Percentiles rank a stretch among this genome's conserved stretches.
These are phyloP conservation scores for Yamadazyma diospyri DNA, from an alignment of 1,139 yeast genomes.

Conservation along the genomic window DNA sequence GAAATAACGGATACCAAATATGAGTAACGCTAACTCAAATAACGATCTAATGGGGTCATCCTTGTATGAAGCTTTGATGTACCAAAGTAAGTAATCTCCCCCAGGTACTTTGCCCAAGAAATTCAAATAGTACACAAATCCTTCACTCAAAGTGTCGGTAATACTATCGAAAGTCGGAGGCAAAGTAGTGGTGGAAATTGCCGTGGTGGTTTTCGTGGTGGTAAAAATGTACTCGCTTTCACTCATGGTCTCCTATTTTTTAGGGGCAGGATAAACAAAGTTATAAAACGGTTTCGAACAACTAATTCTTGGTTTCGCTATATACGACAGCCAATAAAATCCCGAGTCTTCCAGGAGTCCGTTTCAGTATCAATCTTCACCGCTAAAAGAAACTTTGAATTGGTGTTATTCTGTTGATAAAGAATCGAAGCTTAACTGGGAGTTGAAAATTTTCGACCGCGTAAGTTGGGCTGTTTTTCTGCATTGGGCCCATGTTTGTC, in stretches of 20 bases:
- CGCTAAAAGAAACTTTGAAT: no score
- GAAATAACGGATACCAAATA: constrained; percentile 87
- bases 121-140: constrained; percentile 35
- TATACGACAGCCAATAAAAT: no score
- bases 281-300: not conserved
- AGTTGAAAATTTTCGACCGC: constrained; percentile 3
- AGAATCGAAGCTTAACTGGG: no score
- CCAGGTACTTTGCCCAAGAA: constrained; percentile 63
- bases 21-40: constrained; percentile 69
- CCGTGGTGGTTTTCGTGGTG: constrained; percentile 21
- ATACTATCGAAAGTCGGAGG: constrained; percentile 42
- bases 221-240: constrained; percentile 16
- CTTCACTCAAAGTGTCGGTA: constrained; percentile 30
- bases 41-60: constrained; percentile 91
- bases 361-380: no score
- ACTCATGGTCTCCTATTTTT: constrained; percentile 5
- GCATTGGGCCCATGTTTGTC: no score
- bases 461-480: no score
- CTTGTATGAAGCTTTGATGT: constrained; percentile 85
- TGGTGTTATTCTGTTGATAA: no score
- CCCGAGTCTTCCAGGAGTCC: no score
- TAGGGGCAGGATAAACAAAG: constrained; percentile 8
- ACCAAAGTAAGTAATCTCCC: constrained; percentile 68
- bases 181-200: constrained; percentile 26
- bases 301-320: no score